Evolutionary conservation across 257 asterid species (phyloP).

Genomic region (Coffea eugenioides): DNA sequence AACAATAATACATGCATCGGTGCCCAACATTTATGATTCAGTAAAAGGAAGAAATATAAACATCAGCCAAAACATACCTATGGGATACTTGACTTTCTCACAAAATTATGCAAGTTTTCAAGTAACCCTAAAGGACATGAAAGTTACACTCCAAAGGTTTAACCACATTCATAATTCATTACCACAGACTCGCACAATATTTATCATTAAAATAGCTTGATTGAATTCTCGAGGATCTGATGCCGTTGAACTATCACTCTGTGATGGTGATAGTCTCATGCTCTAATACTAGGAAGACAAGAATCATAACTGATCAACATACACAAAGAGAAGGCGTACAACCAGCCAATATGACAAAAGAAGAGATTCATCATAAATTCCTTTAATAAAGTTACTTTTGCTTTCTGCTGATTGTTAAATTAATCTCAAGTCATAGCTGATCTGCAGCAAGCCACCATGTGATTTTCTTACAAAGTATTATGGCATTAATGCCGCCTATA

Average conservation of each 20-base stretch:
- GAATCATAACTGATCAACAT: not conserved
- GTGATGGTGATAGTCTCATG: not conserved
- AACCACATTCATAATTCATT: not conserved
- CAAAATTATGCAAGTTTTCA: not conserved
- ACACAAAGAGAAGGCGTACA: not conserved
- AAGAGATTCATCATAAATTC: not conserved
- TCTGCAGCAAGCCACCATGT: not conserved
- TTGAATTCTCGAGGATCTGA: not conserved
- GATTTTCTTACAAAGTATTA: not conserved
- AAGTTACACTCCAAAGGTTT: not conserved
- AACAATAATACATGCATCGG: not conserved
- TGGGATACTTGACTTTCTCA: not conserved
- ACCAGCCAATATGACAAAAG: not conserved
- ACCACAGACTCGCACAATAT: not conserved
- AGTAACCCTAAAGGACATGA: not conserved
- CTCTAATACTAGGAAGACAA: not conserved
- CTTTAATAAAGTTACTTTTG: not conserved
- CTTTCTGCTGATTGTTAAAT: conserved; percentile 2
- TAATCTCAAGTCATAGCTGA: not conserved
- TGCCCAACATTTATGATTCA: not conserved
- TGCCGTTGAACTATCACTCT: not conserved
- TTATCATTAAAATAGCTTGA: not conserved
- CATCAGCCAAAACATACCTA: not conserved
- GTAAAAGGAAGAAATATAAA: not conserved
- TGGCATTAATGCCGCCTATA: not conserved